phyloP scores from a whole-genome alignment of 345 rosid genomes.

The Moricandia moricandioides region DNA sequence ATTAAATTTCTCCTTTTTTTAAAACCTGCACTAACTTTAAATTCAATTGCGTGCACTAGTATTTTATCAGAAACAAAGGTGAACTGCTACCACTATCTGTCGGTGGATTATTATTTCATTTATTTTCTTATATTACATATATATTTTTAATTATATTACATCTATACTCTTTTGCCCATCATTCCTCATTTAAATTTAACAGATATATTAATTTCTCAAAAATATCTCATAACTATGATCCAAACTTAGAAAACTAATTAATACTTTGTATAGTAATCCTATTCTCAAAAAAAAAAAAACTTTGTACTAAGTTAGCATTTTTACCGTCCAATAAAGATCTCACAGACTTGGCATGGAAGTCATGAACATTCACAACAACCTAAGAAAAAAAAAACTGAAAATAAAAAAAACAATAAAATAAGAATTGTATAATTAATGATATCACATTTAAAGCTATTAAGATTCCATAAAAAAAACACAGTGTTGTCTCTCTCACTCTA shows the following conservation, averaged over 20 bases:
- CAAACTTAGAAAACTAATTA: background rate
- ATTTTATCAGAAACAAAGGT: background rate
- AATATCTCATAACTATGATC: background rate
- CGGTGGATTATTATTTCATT: constrained; percentile 26
- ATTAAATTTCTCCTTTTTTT: background rate
- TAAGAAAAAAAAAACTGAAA: constrained; percentile 18
- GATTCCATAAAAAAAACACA: constrained; percentile 28
- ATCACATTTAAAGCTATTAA: constrained; percentile 20
- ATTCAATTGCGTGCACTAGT: constrained; percentile 11
- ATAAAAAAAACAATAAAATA: background rate
- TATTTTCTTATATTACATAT: background rate
- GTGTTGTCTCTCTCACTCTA: constrained; percentile 16
- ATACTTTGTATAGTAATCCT: no score
- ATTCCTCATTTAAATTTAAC: background rate
- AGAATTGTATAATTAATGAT: background rate
- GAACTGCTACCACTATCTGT: constrained; percentile 36
- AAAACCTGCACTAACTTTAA: constrained; percentile 24
- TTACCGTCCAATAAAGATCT: constrained; percentile 17
- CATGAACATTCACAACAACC: constrained; percentile 19
- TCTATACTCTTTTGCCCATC: background rate
- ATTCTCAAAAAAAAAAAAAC: no score
- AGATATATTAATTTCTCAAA: background rate
- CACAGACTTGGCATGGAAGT: constrained; percentile 31
- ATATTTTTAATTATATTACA: background rate
- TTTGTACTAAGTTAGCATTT: no score